Evolutionary conservation across 2,329 filamentous ascomycete genomes (phyloP).

Genomic region (Clonostachys chloroleuca): DNA sequence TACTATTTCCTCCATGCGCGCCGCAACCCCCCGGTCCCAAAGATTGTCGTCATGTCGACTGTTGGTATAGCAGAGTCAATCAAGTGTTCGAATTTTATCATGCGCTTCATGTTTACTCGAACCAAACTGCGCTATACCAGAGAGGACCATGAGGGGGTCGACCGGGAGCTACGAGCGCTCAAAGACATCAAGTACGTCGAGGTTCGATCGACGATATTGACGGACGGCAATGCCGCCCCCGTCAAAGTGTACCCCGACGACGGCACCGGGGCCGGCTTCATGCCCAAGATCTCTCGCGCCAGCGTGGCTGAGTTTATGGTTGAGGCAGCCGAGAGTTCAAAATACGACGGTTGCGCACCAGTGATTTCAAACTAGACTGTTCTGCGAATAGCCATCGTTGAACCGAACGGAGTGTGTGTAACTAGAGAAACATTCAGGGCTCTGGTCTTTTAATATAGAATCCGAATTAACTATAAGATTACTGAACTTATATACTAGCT

Average conservation of each 20-base stretch:
- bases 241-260: constrained; percentile 31
- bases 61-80: constrained; percentile 39
- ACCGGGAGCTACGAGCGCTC: constrained; percentile 23
- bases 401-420: too few relatives aligned
- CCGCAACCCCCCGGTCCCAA: constrained; percentile 18
- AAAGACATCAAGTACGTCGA: constrained; percentile 18
- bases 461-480: too few relatives aligned
- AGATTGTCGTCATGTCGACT: constrained; percentile 39
- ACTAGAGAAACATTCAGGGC: too few relatives aligned
- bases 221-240: constrained; percentile 23
- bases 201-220: constrained; percentile 33
- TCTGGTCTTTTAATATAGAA: too few relatives aligned
- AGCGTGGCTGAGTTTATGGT: constrained; percentile 41
- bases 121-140: constrained; percentile 38
- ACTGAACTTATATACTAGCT: too few relatives aligned
- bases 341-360: constrained; percentile 32
- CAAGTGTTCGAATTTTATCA: constrained; percentile 26
- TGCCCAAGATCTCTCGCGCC: constrained; percentile 24
- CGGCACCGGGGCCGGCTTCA: constrained; percentile 29
- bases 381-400: too few relatives aligned
- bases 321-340: constrained; percentile 24
- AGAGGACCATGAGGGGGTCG: constrained; percentile 39
- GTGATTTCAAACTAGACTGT: constrained; percentile 31
- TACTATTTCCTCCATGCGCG: constrained; percentile 27
- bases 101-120: constrained; percentile 32